Percentiles rank a stretch among this genome's conserved stretches.
phyloP scores from a whole-genome alignment of 306 rosid species.

The Quercus agrifolia region DNA sequence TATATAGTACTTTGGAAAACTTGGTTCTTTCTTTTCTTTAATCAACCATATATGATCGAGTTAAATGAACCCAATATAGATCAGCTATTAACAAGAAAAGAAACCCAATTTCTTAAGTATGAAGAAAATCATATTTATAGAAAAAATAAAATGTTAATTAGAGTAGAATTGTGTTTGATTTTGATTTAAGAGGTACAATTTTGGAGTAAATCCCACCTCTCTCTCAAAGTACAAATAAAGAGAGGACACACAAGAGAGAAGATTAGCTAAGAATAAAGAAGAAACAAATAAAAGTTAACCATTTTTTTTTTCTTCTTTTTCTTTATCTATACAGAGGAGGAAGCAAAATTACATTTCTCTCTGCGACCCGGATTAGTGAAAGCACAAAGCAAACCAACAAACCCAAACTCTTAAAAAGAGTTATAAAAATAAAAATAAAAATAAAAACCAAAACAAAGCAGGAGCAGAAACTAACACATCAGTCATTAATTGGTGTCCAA shows the following conservation, averaged over 20 bases:
- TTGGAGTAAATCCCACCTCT: background rate
- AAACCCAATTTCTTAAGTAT: no score
- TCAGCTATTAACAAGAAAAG: no score
- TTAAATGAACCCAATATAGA: no score
- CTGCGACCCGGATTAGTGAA: background rate
- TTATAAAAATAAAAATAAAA: background rate
- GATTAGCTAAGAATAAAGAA: background rate
- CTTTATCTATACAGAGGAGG: slow-evolving; percentile 30
- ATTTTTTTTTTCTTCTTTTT: background rate
- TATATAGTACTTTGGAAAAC: no score
- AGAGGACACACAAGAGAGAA: background rate
- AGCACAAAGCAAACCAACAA: slow-evolving; percentile 8
- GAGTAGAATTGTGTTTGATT: no score
- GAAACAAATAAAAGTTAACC: background rate
- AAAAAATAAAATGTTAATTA: no score
- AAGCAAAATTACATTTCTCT: slow-evolving; percentile 20
- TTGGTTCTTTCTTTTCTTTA: no score
- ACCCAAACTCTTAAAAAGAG: background rate
- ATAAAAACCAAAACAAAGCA: background rate
- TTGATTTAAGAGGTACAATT: no score
- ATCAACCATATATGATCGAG: no score
- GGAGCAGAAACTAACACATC: background rate
- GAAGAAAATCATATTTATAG: no score
- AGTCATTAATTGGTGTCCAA: slow-evolving; percentile 11
- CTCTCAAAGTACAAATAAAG: background rate